A percentile compares a stretch with the other conserved stretches of the same genome.
Evolutionary conservation across 371 early-diverging fungal species (phyloP).

Genomic region (Parasitella parasitica): DNA sequence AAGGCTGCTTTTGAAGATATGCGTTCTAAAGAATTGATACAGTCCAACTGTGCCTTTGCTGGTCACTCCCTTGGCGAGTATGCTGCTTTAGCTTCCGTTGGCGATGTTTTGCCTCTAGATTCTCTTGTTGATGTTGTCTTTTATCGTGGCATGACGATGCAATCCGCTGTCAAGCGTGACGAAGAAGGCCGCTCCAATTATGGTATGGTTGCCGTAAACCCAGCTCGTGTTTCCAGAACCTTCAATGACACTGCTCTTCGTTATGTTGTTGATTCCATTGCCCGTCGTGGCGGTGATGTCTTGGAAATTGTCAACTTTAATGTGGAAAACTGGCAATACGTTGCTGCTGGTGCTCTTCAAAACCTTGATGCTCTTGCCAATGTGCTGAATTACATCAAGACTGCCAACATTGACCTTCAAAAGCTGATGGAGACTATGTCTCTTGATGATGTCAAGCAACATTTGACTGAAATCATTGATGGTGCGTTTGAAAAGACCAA

Average conservation of each 20-base stretch:
- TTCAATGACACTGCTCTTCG: constrained; percentile 86
- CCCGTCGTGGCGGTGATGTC: constrained; percentile 73
- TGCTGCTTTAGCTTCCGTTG: constrained; percentile 89
- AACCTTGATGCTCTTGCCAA: constrained; percentile 79
- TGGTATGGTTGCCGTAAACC: constrained; percentile 96
- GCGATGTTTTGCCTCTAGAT: constrained; percentile 86
- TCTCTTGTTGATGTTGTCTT: constrained; percentile 91
- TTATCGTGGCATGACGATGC: constrained; percentile 98
- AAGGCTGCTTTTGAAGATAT: constrained; percentile 93
- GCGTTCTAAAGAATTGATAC: constrained; percentile 85
- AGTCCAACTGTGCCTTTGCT: constrained; percentile 85
- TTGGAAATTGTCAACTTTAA: constrained; percentile 97
- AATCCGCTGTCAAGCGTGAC: constrained; percentile 90
- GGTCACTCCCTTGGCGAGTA: constrained; percentile 98
- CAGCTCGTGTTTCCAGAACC: constrained; percentile 83
- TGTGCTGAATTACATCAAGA: constrained; percentile 81
- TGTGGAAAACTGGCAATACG: constrained; percentile 96
- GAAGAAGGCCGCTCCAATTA: constrained; percentile 82
- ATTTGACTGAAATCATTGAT: constrained; percentile 78
- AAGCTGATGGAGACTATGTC: constrained; percentile 87
- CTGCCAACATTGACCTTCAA: constrained; percentile 78
- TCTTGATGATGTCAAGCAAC: constrained; percentile 82
- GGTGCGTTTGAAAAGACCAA: constrained; percentile 74
- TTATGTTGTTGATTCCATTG: constrained; percentile 82
- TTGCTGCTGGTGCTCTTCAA: constrained; percentile 87